Evolutionary conservation across 768 basidiomycete species (phyloP).

Genomic region (Trametes maxima): DNA sequence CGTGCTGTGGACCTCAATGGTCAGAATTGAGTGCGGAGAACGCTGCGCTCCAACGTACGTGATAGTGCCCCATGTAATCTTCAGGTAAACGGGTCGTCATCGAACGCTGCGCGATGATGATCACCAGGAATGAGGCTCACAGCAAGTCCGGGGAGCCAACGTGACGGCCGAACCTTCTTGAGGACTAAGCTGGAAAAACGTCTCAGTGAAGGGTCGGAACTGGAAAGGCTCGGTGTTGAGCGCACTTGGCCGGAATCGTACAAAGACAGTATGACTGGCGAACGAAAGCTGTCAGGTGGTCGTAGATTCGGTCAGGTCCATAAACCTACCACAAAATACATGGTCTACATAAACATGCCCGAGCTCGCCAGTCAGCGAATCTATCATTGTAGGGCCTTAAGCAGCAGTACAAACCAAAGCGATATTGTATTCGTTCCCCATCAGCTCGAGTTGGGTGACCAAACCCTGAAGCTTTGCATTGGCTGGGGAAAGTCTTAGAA

Average conservation of each 20-base stretch:
- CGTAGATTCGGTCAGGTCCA: not conserved
- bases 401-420: conserved; percentile 47
- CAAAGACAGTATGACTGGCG: conserved; percentile 58
- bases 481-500: conserved; percentile 4
- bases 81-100: no score
- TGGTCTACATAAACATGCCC: conserved; percentile 44
- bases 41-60: conserved; percentile 43
- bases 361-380: no score
- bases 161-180: conserved; percentile 63
- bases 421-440: conserved; percentile 62
- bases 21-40: not conserved
- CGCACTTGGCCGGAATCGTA: conserved; percentile 70
- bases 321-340: conserved; percentile 62
- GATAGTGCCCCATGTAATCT: conserved; percentile 65
- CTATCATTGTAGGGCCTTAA: not conserved
- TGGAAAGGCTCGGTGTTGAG: not conserved
- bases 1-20: conserved; percentile 40
- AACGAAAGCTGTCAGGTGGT: not conserved
- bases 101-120: no score
- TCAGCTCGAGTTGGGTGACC: conserved; percentile 51
- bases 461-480: conserved; percentile 46
- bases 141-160: conserved; percentile 68
- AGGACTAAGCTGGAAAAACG: conserved; percentile 43
- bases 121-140: conserved; percentile 35
- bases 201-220: not conserved